Evolutionary conservation across 202 grass and related monocot species (phyloP).

Genomic region (Hordeum pubiflorum): DNA sequence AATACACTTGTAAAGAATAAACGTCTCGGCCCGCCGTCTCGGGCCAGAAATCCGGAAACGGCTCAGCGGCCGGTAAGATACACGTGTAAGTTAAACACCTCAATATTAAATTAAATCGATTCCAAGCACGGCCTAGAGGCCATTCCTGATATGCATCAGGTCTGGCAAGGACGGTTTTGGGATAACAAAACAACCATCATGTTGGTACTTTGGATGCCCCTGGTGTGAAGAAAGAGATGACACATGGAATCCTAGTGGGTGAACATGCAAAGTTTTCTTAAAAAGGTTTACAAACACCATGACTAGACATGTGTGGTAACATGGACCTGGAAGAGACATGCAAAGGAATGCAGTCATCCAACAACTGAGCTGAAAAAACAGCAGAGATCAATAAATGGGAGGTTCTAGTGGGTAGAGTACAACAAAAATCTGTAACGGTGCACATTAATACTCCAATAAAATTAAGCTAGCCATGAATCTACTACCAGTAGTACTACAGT

Average conservation of each 20-base stretch:
- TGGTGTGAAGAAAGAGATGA: background rate
- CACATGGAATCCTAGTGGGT: background rate
- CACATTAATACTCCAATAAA: background rate
- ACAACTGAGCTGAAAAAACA: background rate
- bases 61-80: no score
- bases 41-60: no score
- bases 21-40: no score
- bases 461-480: background rate
- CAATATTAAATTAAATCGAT: no score
- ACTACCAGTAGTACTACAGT: background rate
- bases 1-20: no score
- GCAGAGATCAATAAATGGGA: background rate
- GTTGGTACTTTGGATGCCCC: background rate
- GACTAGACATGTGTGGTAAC: background rate
- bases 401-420: background rate
- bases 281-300: background rate
- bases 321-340: background rate
- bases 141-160: background rate
- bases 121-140: background rate
- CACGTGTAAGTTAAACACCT: no score
- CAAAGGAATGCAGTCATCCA: background rate
- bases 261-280: background rate
- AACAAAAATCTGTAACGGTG: background rate
- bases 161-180: background rate
- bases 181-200: background rate